Evolutionary conservation across 768 basidiomycete species (phyloP).

Genomic region (Leccinum ochraceum): DNA sequence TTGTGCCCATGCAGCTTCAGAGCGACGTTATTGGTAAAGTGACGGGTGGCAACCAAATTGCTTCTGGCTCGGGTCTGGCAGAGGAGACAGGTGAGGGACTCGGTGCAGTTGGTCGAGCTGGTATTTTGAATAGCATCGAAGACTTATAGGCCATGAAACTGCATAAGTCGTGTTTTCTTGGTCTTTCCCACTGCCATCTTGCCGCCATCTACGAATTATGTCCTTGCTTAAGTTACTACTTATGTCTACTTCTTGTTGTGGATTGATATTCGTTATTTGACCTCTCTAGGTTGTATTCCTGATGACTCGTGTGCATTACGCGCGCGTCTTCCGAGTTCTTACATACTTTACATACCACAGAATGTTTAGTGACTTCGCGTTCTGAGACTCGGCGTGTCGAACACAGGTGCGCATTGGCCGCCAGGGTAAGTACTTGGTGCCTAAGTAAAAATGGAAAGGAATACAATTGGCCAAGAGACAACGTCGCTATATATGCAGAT

Average conservation of each 20-base stretch:
- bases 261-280: neutral
- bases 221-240: neutral
- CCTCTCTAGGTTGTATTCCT: conserved; percentile 17
- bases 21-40: conserved; percentile 64
- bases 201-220: neutral
- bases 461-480: conserved; percentile 17
- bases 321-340: neutral
- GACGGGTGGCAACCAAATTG: conserved; percentile 18
- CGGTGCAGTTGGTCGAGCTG: conserved; percentile 27
- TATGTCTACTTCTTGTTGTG: neutral
- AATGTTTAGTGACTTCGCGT: conserved; percentile 2
- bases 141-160: conserved; percentile 21
- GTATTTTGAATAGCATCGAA: conserved; percentile 25
- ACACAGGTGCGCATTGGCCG: neutral
- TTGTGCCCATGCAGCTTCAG: conserved; percentile 91
- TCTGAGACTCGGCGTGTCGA: neutral
- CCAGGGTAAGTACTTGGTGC: neutral
- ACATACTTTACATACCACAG: conserved; percentile 15
- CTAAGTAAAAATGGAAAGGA: conserved; percentile 5
- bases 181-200: neutral
- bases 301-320: no score
- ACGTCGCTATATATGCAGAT: conserved; percentile 8
- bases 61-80: conserved; percentile 26
- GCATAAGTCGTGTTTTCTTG: neutral
- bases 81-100: conserved; percentile 29